Conservation (phyloP, 2,329 filamentous ascomycete genomes). For the Calonectria leucothoes region DNA sequence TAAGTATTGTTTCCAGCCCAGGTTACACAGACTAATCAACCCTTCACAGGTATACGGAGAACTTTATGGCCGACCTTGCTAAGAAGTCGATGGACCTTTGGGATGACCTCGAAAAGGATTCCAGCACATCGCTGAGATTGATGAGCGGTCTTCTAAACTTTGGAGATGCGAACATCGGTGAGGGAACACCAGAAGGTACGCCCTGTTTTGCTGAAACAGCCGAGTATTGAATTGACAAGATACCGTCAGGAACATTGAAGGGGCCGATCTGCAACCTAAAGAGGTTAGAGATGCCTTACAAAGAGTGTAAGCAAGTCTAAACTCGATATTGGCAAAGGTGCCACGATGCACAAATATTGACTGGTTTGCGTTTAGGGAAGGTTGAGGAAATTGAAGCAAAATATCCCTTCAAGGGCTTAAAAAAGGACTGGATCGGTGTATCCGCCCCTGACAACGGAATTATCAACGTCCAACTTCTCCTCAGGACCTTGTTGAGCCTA, state of each 20-base stretch:
- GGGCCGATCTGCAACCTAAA: constrained; percentile 3
- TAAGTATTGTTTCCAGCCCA: not conserved
- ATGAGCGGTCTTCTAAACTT: constrained; percentile 32
- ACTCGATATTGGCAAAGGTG: not conserved
- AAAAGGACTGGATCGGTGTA: constrained; percentile 4
- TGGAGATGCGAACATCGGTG: not conserved
- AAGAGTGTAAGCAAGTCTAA: not conserved
- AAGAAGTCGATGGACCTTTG: constrained; percentile 11
- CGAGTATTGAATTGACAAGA: not conserved
- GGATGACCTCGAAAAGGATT: constrained; percentile 19
- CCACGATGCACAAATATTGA: not conserved
- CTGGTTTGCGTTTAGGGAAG: not conserved
- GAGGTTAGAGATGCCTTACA: not conserved
- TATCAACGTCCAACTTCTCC: constrained; percentile 17
- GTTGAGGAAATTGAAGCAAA: not conserved
- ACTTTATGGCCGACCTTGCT: constrained; percentile 19
- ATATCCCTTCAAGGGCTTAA: constrained; percentile 11
- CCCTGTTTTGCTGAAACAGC: not conserved
- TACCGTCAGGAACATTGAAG: not conserved
- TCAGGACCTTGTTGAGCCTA: constrained; percentile 1
- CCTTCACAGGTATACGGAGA: constrained; percentile 13
- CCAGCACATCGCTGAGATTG: constrained; percentile 8
- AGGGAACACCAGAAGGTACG: not conserved
- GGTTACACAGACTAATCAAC: not conserved
- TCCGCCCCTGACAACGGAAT: constrained; percentile 18